These are phyloP conservation scores for Panaeolus papilionaceus DNA, from an alignment of 768 basidiomycete genomes.

Conservation along the genomic window DNA sequence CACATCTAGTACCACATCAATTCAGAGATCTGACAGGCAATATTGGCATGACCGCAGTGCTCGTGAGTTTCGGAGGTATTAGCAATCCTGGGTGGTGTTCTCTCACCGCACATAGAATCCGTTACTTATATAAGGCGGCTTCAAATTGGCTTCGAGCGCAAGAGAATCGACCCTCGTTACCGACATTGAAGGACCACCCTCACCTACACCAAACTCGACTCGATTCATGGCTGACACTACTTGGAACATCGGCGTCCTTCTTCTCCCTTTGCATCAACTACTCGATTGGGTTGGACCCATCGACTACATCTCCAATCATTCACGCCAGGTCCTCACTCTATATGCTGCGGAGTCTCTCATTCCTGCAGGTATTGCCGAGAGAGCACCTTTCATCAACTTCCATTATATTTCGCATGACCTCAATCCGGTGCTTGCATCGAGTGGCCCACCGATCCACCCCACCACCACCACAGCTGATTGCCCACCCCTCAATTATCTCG, in stretches of 20 bases:
- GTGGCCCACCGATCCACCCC: conserved; percentile 28
- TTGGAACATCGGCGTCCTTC: conserved; percentile 26
- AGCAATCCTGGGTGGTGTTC: no score
- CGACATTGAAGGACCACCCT: no score
- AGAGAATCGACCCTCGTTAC: no score
- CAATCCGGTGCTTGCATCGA: conserved; percentile 23
- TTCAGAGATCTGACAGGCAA: no score
- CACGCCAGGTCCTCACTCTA: conserved; percentile 12
- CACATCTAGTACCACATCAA: no score
- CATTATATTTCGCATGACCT: conserved; percentile 30
- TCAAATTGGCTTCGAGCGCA: no score
- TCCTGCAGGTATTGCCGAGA: conserved; percentile 20
- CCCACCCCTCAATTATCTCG: conserved; percentile 32
- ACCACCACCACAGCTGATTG: conserved; percentile 28
- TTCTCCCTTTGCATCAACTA: conserved; percentile 28
- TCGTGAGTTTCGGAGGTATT: no score
- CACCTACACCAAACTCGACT: not conserved
- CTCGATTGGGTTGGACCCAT: conserved; percentile 31
- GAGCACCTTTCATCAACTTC: conserved; percentile 31
- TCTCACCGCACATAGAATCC: no score
- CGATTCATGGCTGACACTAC: not conserved
- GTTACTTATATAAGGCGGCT: no score
- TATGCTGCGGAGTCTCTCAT: not conserved
- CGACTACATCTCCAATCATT: conserved; percentile 31
- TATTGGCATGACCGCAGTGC: no score